Evolutionary conservation across 2,329 filamentous ascomycete species (phyloP).

Genomic region (Alternaria atra): DNA sequence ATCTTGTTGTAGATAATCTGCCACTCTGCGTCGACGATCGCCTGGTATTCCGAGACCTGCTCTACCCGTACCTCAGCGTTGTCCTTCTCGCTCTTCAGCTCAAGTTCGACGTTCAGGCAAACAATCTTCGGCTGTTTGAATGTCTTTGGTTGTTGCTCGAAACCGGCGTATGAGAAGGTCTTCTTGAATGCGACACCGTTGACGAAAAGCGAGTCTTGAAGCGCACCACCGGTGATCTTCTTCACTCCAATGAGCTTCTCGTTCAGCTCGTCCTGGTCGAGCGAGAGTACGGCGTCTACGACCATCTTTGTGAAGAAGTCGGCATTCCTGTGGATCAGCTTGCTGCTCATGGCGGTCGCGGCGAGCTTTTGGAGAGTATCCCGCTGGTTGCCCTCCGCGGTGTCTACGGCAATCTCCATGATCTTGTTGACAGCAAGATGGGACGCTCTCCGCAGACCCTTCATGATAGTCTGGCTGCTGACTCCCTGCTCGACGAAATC

Average conservation of each 20-base stretch:
- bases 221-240: slow-evolving; percentile 94
- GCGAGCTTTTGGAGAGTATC: slow-evolving; percentile 91
- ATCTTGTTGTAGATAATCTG: slow-evolving; percentile 99
- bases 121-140: slow-evolving; percentile 96
- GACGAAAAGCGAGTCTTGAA: slow-evolving; percentile 95
- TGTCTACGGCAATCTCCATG: slow-evolving; percentile 93
- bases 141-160: slow-evolving; percentile 97
- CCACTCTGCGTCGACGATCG: slow-evolving; percentile 99
- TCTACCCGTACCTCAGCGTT: slow-evolving; percentile 98
- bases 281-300: slow-evolving; percentile 91
- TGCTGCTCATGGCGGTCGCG: slow-evolving; percentile 98
- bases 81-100: slow-evolving; percentile 99
- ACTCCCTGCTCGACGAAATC: slow-evolving; percentile 96
- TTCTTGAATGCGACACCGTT: slow-evolving; percentile 99
- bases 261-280: slow-evolving; percentile 97
- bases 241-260: slow-evolving; percentile 98
- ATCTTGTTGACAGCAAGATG: slow-evolving; percentile 97
- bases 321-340: slow-evolving; percentile 97
- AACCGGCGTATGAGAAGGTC: slow-evolving; percentile 98
- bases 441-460: slow-evolving; percentile 87
- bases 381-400: slow-evolving; percentile 80
- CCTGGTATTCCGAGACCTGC: slow-evolving; percentile 98
- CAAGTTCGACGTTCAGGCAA: slow-evolving; percentile 96
- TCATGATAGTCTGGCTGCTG: slow-evolving; percentile 97
- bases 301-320: slow-evolving; percentile 99